A percentile compares a stretch with the other conserved stretches of the same genome.
Conservation (phyloP, 495 filamentous ascomycete genomes). For the Talaromyces trachyspermus region DNA sequence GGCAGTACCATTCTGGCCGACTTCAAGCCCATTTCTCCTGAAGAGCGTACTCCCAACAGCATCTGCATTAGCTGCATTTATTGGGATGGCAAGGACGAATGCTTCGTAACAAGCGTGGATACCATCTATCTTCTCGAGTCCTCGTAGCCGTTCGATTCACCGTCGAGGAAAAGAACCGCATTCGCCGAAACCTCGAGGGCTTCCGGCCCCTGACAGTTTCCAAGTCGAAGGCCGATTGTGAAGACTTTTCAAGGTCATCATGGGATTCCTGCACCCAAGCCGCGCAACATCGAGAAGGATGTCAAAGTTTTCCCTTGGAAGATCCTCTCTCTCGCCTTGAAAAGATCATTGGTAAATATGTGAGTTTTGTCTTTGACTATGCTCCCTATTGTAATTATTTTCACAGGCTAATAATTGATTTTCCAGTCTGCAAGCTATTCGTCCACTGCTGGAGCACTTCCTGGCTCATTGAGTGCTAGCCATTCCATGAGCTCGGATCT, state of each 20-base stretch:
- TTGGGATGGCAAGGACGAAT: slow-evolving; percentile 86
- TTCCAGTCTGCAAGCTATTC: slow-evolving; percentile 45
- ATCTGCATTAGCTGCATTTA: slow-evolving; percentile 86
- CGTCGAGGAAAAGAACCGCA: slow-evolving; percentile 96
- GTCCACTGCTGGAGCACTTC: slow-evolving; percentile 39
- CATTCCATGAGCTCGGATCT: slow-evolving; percentile 38
- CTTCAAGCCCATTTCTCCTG: slow-evolving; percentile 62
- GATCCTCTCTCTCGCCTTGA: slow-evolving; percentile 73
- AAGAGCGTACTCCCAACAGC: slow-evolving; percentile 62
- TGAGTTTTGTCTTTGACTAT: slow-evolving; percentile 34
- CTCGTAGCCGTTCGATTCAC: slow-evolving; percentile 77
- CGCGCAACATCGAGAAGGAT: slow-evolving; percentile 96
- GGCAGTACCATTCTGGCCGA: slow-evolving; percentile 64
- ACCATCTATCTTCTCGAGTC: slow-evolving; percentile 90
- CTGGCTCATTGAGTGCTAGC: slow-evolving; percentile 29
- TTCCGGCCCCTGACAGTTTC: slow-evolving; percentile 86
- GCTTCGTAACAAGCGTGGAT: slow-evolving; percentile 92
- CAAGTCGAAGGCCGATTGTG: slow-evolving; percentile 82
- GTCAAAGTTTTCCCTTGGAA: slow-evolving; percentile 98
- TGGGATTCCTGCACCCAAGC: slow-evolving; percentile 94
- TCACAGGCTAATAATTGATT: too few species aligned
- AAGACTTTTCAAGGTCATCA: slow-evolving; percentile 98
- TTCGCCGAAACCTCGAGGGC: slow-evolving; percentile 87
- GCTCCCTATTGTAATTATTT: background rate
- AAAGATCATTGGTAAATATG: slow-evolving; percentile 99